phyloP scores from a whole-genome alignment of 2,329 filamentous ascomycete genomes.

The Diplodia scrobiculata region DNA sequence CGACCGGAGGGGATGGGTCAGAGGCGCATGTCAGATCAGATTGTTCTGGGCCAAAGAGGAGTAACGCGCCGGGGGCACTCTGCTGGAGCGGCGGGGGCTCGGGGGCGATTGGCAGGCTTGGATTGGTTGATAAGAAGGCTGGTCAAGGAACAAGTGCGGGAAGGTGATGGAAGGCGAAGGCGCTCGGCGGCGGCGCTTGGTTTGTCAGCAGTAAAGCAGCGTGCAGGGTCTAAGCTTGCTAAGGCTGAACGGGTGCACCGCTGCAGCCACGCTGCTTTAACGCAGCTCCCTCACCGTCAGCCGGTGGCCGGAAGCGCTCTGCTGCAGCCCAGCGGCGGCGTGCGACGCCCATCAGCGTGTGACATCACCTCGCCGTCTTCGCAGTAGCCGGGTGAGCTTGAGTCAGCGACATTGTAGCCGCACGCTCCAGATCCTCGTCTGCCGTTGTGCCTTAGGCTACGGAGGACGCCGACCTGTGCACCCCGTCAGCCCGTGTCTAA shows the following conservation, averaged over 20 bases:
- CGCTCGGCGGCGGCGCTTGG: constrained; percentile 5
- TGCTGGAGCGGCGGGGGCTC: constrained; percentile 19
- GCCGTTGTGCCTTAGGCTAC: not conserved
- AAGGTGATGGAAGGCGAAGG: constrained; percentile 24
- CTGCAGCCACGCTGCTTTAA: not conserved
- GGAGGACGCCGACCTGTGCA: not conserved
- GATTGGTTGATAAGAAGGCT: constrained; percentile 26
- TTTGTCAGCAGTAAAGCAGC: constrained; percentile 17
- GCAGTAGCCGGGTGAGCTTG: not conserved
- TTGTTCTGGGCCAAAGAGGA: constrained; percentile 29
- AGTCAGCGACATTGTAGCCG: constrained; percentile 7
- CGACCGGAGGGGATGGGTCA: constrained; percentile 26
- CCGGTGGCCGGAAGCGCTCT: constrained; percentile 8
- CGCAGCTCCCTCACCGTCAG: not conserved
- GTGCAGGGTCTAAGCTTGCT: not conserved
- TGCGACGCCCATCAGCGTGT: constrained; percentile 4
- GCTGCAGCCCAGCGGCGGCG: not conserved
- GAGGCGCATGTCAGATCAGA: constrained; percentile 29
- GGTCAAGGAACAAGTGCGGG: constrained; percentile 21
- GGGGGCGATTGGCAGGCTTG: constrained; percentile 4
- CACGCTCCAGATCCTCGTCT: not conserved
- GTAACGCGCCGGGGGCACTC: constrained; percentile 17
- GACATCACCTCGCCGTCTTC: constrained; percentile 23
- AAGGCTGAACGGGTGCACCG: constrained; percentile 16
- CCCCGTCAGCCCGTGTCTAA: not conserved